A percentile compares a stretch with the other conserved stretches of the same genome.
These are phyloP conservation scores for Carnegiea gigantea DNA, from an alignment of 179 eudicot genomes.

Conservation along the genomic window DNA sequence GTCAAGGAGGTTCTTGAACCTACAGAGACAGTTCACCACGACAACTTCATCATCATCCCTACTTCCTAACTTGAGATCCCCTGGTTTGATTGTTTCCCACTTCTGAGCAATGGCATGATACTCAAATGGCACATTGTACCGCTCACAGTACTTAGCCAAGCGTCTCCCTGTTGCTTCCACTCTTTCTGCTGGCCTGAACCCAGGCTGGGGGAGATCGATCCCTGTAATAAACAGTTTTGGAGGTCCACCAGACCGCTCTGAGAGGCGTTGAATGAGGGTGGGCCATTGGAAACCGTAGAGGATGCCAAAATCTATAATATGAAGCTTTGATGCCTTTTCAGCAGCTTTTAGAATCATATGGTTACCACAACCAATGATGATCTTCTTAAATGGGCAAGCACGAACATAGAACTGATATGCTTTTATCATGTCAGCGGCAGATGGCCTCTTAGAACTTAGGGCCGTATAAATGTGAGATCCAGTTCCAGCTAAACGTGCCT, in stretches of 20 bases:
- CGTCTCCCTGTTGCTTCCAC: slow-evolving; percentile 70
- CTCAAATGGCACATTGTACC: slow-evolving; percentile 63
- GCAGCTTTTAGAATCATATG: slow-evolving; percentile 40
- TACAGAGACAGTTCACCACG: slow-evolving; percentile 47
- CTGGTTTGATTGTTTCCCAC: slow-evolving; percentile 56
- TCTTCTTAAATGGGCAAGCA: slow-evolving; percentile 58
- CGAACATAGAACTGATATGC: slow-evolving; percentile 54
- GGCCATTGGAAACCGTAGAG: slow-evolving; percentile 86
- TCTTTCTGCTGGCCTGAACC: slow-evolving; percentile 68
- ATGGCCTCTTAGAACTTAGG: slow-evolving; percentile 34
- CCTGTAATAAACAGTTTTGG: slow-evolving; percentile 67
- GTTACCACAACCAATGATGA: slow-evolving; percentile 42
- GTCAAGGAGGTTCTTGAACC: slow-evolving; percentile 59
- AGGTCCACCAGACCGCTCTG: slow-evolving; percentile 50
- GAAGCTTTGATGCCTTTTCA: slow-evolving; percentile 43
- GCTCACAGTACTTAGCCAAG: slow-evolving; percentile 54
- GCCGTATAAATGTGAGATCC: slow-evolving; percentile 51
- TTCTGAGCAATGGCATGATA: slow-evolving; percentile 64
- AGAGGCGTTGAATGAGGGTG: slow-evolving; percentile 52
- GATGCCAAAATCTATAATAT: slow-evolving; percentile 74
- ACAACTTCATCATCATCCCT: slow-evolving; percentile 38
- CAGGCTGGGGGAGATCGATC: slow-evolving; percentile 67
- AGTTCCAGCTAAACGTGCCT: slow-evolving; percentile 61
- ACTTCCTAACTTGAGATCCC: slow-evolving; percentile 46
- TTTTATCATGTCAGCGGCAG: slow-evolving; percentile 55